Conservation (phyloP, 2,329 filamentous ascomycete genomes). For the Dothideomycetes sp. region DNA sequence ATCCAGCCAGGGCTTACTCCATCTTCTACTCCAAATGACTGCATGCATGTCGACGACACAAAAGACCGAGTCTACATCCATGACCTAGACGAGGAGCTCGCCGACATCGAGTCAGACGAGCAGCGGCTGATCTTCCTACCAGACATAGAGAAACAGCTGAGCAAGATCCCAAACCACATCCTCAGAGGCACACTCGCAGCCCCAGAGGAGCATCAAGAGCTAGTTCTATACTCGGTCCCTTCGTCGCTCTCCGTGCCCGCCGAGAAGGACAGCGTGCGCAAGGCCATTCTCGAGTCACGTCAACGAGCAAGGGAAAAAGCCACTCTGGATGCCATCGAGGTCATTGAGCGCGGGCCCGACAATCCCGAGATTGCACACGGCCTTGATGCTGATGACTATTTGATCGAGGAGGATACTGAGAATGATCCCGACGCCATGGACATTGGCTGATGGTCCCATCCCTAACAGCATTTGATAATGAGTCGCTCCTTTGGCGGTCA, state of each 20-base stretch:
- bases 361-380: conserved; percentile 21
- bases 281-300: conserved; percentile 72
- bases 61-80: conserved; percentile 84
- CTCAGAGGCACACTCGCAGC: conserved; percentile 44
- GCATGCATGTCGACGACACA: conserved; percentile 79
- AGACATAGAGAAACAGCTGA: conserved; percentile 74
- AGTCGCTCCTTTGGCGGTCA: too few species aligned
- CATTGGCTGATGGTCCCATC: conserved; percentile 33
- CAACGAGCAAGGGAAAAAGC: conserved; percentile 51
- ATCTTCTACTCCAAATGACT: conserved; percentile 34
- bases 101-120: conserved; percentile 50
- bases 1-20: too few species aligned
- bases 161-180: conserved; percentile 56
- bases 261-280: conserved; percentile 64
- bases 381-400: conserved; percentile 8
- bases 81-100: conserved; percentile 79
- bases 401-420: conserved; percentile 13
- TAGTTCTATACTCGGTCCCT: conserved; percentile 79
- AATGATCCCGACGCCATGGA: conserved; percentile 58
- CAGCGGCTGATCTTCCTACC: conserved; percentile 66
- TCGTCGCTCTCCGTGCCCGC: conserved; percentile 63
- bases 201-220: conserved; percentile 43
- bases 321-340: conserved; percentile 8
- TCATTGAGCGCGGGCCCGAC: conserved; percentile 2
- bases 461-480: too few species aligned